These are phyloP conservation scores for Clonostachys solani DNA, from an alignment of 2,329 filamentous ascomycete genomes.

Conservation along the genomic window DNA sequence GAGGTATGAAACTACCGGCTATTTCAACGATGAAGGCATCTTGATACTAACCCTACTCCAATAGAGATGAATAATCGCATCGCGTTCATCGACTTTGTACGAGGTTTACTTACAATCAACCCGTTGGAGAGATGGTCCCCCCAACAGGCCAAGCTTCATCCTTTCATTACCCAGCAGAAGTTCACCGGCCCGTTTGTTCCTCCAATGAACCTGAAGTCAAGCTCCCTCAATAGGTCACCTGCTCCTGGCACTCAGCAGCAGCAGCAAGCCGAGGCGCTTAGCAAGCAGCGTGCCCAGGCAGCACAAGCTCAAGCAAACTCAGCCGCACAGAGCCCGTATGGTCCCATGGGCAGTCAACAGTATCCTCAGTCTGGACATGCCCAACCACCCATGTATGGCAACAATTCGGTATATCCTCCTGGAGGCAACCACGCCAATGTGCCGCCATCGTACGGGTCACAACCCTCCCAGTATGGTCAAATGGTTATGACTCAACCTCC, in stretches of 20 bases:
- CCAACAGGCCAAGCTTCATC: slow-evolving; percentile 93
- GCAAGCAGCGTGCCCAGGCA: slow-evolving; percentile 80
- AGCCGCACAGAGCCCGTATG: slow-evolving; percentile 64
- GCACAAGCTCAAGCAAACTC: slow-evolving; percentile 68
- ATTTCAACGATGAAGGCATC: not conserved
- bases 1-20: slow-evolving; percentile 56
- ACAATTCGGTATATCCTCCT: slow-evolving; percentile 76
- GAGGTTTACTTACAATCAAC: slow-evolving; percentile 89
- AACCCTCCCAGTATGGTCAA: slow-evolving; percentile 59
- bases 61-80: slow-evolving; percentile 97
- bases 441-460: slow-evolving; percentile 74
- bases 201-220: slow-evolving; percentile 92
- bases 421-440: slow-evolving; percentile 31
- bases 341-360: slow-evolving; percentile 37
- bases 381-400: slow-evolving; percentile 71
- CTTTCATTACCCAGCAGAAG: slow-evolving; percentile 98
- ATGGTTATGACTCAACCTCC: slow-evolving; percentile 67
- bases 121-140: slow-evolving; percentile 96
- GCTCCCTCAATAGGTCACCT: slow-evolving; percentile 78
- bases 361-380: slow-evolving; percentile 42
- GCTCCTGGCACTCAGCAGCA: slow-evolving; percentile 94
- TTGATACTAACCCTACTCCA: not conserved
- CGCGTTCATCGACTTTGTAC: slow-evolving; percentile 97
- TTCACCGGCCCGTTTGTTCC: slow-evolving; percentile 95
- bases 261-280: slow-evolving; percentile 88